Base-by-base conservation (phyloP, 2,329 filamentous ascomycete genomes). In the Purpureocillium lavendulum region DNA sequence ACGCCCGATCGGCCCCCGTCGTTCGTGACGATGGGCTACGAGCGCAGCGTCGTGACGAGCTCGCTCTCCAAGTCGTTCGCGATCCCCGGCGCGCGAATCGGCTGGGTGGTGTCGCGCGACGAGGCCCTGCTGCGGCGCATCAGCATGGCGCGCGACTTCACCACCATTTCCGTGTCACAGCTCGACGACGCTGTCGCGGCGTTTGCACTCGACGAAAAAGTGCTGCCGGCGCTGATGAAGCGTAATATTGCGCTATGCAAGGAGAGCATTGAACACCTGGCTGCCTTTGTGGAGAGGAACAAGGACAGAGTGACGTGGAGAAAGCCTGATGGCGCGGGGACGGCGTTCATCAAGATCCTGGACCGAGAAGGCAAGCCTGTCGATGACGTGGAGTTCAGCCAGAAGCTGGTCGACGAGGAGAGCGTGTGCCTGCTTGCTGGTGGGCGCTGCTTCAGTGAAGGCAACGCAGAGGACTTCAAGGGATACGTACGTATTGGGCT, bases 21-120 rank as follows among this genome's bases (percentile, higher is more conserved):
- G 11, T 70, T 81, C 10, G 67, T 88, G 1, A 77, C 83, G 0
- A 66, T 92, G 33, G 81, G 79, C 33, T 92, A 94, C 59, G 63
- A 73, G 3, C 82, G 80, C 40, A 73, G 76, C 16, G 69, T 94
- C 26, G 77, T 78, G 11, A 92, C 85, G 0, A 82, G 87, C 12
- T 89, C 84, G 14, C 77, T 94, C 68, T 90, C 84, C 18, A 94
- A 94, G 62, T 84, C 86, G 1, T 95, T 87, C 61, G 79, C 84
- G 3, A 65, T 95, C 4, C 86, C 87, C 1, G 87, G 88, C 2
- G 80, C 94, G 45, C 79, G 87, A 1, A 62, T 89, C 2, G 88
- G 88, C 26, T 96, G 88, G 88, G 71, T 90, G 42, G 85, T 84
- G 4, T 82, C 80, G 12, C 76, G 77, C 18, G 75, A 78, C 57